phyloP scores from a whole-genome alignment of 73 alveolate species.

The Tetrahymena elliotti region DNA sequence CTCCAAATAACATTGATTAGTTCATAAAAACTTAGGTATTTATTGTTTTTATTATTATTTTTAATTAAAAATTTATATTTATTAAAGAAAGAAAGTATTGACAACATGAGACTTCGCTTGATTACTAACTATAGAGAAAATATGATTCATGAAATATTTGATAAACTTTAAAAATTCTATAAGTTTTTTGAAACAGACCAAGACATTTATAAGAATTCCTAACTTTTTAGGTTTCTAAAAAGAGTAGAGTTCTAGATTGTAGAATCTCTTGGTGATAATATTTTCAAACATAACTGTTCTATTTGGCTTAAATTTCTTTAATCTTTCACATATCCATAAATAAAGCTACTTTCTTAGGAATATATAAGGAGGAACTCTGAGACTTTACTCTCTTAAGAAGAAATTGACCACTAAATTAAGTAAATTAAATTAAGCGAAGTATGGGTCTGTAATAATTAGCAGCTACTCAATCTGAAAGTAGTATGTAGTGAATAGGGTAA shows the following conservation, averaged over 20 bases:
- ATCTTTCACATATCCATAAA: neutral
- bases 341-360: neutral
- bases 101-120: neutral
- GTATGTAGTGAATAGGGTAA: neutral
- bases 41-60: neutral
- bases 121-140: neutral
- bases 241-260: neutral
- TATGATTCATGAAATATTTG: neutral
- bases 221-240: neutral
- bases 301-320: neutral
- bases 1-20: neutral
- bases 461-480: neutral
- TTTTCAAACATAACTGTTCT: neutral
- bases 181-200: neutral
- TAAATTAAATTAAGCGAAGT: neutral
- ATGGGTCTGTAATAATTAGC: neutral
- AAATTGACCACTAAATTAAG: neutral
- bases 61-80: neutral
- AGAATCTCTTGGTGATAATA: neutral
- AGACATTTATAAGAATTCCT: neutral
- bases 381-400: neutral
- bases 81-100: neutral
- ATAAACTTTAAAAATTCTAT: neutral
- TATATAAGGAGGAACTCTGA: neutral
- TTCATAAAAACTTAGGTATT: neutral